A percentile compares a stretch with the other conserved stretches of the same genome.
phyloP scores from a whole-genome alignment of 2,329 filamentous ascomycete species.

The Nectriaceae sp. region DNA sequence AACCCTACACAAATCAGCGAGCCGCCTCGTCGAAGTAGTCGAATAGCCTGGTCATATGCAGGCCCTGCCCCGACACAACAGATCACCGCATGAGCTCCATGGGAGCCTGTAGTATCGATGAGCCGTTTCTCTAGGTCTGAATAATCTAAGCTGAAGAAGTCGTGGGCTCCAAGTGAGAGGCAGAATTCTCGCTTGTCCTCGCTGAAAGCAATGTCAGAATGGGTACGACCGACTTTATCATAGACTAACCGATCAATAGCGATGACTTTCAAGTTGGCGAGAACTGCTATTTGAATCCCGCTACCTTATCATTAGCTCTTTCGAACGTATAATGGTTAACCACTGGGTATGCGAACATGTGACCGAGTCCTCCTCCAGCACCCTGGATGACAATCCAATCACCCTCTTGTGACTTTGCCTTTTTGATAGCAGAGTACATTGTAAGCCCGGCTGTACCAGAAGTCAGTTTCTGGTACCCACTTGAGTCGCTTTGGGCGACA shows the following conservation, averaged over 20 bases:
- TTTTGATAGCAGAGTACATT: conserved; percentile 4
- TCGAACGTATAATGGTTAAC: neutral
- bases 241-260: neutral
- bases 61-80: conserved; percentile 2
- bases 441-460: conserved; percentile 1
- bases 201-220: conserved; percentile 2
- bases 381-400: conserved; percentile 5
- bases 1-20: conserved; percentile 4
- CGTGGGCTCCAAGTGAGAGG: neutral
- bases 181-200: conserved; percentile 4
- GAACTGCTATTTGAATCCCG: neutral
- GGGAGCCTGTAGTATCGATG: neutral
- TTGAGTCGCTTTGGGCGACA: neutral
- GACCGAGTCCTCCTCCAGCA: conserved; percentile 5
- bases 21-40: neutral
- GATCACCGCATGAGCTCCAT: conserved; percentile 5
- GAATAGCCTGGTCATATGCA: conserved; percentile 3
- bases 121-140: conserved; percentile 1
- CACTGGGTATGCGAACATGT: conserved; percentile 2
- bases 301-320: neutral
- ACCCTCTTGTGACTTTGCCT: conserved; percentile 2
- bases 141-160: conserved; percentile 5
- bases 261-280: neutral
- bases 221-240: neutral
- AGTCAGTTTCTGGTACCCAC: neutral